Percentiles rank a stretch among this genome's conserved stretches.
Evolutionary conservation across 106 monocot species (phyloP).

Genomic region (Apostasia ramifera): DNA sequence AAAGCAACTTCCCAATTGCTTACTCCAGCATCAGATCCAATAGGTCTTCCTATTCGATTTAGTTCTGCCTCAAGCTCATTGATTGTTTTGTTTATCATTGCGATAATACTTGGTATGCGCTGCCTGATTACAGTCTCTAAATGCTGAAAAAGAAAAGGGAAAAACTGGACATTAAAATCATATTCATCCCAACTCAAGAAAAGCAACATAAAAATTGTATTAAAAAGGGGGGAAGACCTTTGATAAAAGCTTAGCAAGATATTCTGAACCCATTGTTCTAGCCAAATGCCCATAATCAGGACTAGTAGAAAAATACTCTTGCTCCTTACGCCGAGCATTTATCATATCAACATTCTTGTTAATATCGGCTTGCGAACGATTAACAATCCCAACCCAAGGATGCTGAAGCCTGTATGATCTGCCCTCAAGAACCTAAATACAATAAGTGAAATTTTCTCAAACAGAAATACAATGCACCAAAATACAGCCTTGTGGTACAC

Average conservation of each 20-base stretch:
- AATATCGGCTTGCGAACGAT: conserved; percentile 98
- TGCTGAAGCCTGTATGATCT: conserved; percentile 87
- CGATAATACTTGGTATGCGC: conserved; percentile 88
- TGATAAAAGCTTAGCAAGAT: conserved; percentile 91
- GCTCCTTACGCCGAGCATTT: conserved; percentile 81
- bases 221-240: conserved; percentile 31
- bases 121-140: conserved; percentile 79
- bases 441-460: too few species aligned
- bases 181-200: background rate
- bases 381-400: conserved; percentile 99
- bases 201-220: background rate
- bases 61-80: conserved; percentile 87
- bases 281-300: conserved; percentile 95
- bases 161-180: background rate
- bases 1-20: conserved; percentile 7
- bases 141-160: conserved; percentile 47
- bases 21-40: conserved; percentile 90
- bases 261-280: conserved; percentile 97
- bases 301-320: conserved; percentile 82
- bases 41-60: conserved; percentile 88
- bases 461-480: too few species aligned
- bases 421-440: conserved; percentile 79
- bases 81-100: conserved; percentile 93
- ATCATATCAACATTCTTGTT: conserved; percentile 99
- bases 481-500: too few species aligned